These are phyloP conservation scores for Phytophthora idaei DNA, from an alignment of 352 stramenopile species.

Conservation along the genomic window DNA sequence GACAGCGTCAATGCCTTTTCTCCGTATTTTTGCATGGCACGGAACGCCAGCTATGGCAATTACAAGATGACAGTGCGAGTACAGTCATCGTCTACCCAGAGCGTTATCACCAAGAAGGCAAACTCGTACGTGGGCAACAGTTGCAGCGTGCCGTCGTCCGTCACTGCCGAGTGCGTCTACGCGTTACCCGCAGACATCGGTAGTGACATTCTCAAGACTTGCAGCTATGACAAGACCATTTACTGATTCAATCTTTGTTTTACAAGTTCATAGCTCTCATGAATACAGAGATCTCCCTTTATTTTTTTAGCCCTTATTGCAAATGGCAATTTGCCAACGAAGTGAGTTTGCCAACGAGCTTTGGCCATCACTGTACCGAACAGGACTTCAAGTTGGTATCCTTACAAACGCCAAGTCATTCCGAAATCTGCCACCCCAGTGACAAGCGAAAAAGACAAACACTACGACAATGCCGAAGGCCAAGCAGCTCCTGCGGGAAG, in stretches of 20 bases:
- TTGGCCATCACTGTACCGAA: too few species aligned
- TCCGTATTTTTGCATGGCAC: constrained; percentile 66
- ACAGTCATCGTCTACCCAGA: constrained; percentile 40
- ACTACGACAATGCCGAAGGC: constrained; percentile 32
- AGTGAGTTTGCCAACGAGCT: background rate
- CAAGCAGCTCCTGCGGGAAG: constrained; percentile 63
- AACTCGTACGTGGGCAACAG: constrained; percentile 78
- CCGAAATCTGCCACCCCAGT: constrained; percentile 6
- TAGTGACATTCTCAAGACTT: constrained; percentile 35
- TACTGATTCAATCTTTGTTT: constrained; percentile 20
- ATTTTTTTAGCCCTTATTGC: background rate
- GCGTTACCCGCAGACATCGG: constrained; percentile 48
- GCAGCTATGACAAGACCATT: constrained; percentile 57
- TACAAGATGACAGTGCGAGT: constrained; percentile 69
- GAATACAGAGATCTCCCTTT: background rate
- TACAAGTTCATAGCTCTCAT: background rate
- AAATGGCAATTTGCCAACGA: background rate
- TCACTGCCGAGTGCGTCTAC: constrained; percentile 53
- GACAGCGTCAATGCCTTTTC: constrained; percentile 50
- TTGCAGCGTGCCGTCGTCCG: constrained; percentile 37
- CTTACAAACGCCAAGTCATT: constrained; percentile 19
- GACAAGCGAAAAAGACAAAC: constrained; percentile 7
- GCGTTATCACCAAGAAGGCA: constrained; percentile 40
- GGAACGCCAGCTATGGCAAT: constrained; percentile 67
- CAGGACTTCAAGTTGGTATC: constrained; percentile 15